Evolutionary conservation across 352 stramenopile species (phyloP), one percentile per base, ranked within the genome.

Genomic region (Pythium monospermum): DNA sequence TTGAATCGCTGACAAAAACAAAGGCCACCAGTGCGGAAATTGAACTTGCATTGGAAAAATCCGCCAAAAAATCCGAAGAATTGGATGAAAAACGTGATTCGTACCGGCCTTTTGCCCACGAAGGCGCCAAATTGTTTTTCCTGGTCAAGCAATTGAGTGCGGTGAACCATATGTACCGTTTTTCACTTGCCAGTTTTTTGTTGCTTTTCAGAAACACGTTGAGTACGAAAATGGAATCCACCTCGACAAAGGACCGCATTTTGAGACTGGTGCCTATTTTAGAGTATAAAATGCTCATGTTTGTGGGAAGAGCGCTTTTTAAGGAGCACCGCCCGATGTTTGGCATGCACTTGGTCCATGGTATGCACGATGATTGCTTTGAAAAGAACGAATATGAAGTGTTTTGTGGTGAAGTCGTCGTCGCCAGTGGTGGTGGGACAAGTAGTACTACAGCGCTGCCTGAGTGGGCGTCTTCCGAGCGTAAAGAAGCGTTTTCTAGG

Each of bases 111-210:
- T 97, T 98, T 50, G 91, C 94, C 0, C 69, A 78, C 21, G 83
- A 94, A 68, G 91, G 90, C 7, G 83, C 83, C 2, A 87, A 86
- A 46, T 65, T 98, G 21, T 98, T 96, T 69, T 98, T 98, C 77
- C 67, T 96, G 19, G 76, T 98, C 38, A 92, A 94, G 40, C 72
- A 91, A 37, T 70, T 98, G 21, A 82, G 85, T 35, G 71, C 72
- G 15, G 70, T 96, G 6, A 97, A 97, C 68, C 89, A 95, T 67
- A 98, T 98, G 93, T 98, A 98, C 53, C 90, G 95, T 6, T 98
- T 97, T 60, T 98, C 89, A 21, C 72, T 98, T 3, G 79, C 71
- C 11, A 87, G 71, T 16, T 98, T 98, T 50, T 57, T 98, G 6
- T 57, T 53, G 12, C 61, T 97, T 2, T 98, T 98, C 66, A 70